Evolutionary conservation across 768 basidiomycete species (phyloP), one percentile per base, ranked within the genome.

Genomic region (Chalciporus pseudorubinellus): DNA sequence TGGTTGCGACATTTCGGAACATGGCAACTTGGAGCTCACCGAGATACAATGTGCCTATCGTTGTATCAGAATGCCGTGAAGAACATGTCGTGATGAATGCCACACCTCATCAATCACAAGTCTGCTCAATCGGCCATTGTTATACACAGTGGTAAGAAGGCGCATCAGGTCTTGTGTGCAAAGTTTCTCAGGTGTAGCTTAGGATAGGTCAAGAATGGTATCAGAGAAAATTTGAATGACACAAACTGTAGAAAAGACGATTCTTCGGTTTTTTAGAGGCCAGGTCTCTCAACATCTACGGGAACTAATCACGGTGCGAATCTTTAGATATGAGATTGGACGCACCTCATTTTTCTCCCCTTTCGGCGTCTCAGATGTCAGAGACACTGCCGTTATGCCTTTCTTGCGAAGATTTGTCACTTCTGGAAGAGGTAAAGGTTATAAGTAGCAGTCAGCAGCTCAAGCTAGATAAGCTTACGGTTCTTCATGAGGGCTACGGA

Each of bases 41-140:
- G 89, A 90, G 56, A 92, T 89, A 57, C 90, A 90, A 65, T 92
- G 89, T 2, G 89, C 90, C 87, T 88, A 31, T 19, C 18, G 8
- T 4, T 14, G 21, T 29, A 8, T 51, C 41, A 31, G 24, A 19
- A 10, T 3, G n/a, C 18, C 29, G 14, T 50, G 41, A 29, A 48
- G 14, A n/a, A 55, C 24, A 59, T 29, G 46, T 29, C 33, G 10
- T 10, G 18, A 19, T 48, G 45, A 56, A 47, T 48, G 20, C 60
- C 67, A 43, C 51, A 86, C 88, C 78, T 93, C 91, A 50, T 93
- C 91, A 3, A 93, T 77, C 12, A 93, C 87, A 6, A 94, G 72
- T 7, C 90, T 75, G 53, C 84, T 87, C 4, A 93, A 70, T 48
- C 81, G 76, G 8, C 75, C 72, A 14, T 82, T 74, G n/a, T 72